These are phyloP conservation scores for Pleurotus sapidus DNA, from an alignment of 768 basidiomycete genomes.

Conservation along the genomic window DNA sequence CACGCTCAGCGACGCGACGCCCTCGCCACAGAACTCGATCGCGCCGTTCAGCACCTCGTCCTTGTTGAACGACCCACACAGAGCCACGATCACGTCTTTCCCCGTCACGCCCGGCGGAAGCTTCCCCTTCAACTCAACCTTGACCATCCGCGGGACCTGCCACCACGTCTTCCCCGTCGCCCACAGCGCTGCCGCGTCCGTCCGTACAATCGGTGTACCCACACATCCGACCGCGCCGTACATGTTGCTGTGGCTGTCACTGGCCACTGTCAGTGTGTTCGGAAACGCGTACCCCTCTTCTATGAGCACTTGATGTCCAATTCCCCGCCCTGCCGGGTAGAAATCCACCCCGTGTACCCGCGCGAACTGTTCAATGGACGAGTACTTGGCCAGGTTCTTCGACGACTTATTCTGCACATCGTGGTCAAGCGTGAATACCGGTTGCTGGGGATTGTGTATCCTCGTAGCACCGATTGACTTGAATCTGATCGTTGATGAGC, in stretches of 20 bases:
- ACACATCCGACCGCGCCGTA: conserved; percentile 98
- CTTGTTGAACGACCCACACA: conserved; percentile 93
- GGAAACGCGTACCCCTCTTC: conserved; percentile 99
- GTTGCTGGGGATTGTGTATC: conserved; percentile 77
- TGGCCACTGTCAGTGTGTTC: conserved; percentile 90
- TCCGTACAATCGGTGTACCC: conserved; percentile 96
- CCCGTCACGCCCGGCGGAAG: conserved; percentile 91
- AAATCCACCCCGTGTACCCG: conserved; percentile 85
- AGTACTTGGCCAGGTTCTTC: conserved; percentile 92
- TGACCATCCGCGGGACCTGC: conserved; percentile 97
- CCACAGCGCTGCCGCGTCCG: conserved; percentile 94
- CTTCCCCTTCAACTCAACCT: conserved; percentile 83
- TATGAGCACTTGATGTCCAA: conserved; percentile 95
- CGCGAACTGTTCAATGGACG: conserved; percentile 88
- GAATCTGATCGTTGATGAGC: too few relatives aligned
- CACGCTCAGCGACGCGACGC: conserved; percentile 70
- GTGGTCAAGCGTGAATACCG: conserved; percentile 96
- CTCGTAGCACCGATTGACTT: conserved; percentile 89
- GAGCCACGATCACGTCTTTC: conserved; percentile 96
- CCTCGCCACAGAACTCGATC: conserved; percentile 93
- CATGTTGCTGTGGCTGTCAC: conserved; percentile 98
- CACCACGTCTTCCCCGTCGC: conserved; percentile 99
- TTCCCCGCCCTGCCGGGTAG: conserved; percentile 96
- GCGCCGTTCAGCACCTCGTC: conserved; percentile 97
- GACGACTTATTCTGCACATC: conserved; percentile 94